Evolutionary conservation across 106 monocot species (phyloP), one percentile per base, ranked within the genome.

Genomic region (Triglochin maritima): DNA sequence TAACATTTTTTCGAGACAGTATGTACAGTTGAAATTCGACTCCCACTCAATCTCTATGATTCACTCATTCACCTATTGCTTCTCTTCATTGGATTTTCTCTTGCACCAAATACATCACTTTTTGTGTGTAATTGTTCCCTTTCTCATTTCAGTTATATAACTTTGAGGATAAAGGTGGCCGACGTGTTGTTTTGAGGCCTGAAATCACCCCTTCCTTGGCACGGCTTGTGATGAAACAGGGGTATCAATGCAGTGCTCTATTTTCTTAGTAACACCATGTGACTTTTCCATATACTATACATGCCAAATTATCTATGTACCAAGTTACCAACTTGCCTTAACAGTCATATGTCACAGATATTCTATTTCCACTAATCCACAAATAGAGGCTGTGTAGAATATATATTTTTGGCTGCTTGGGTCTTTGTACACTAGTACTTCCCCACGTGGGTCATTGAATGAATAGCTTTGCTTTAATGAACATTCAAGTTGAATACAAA

Each of bases 171-270:
- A 98, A 98, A 74, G 91, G 96, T 46, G 96, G 91, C 9, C 90
- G 96, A 2, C 88, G 88, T 73, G 96, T 98, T 84, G 96, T 84
- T 57, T 82, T 98, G 64, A 88, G 96, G 71, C 96, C 96, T 73
- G 96, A 98, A 79, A 91, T 98, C 45, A 98, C 96, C 56, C 96
- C 96, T 73, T 98, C 96, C 49, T 70, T 98, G 78, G 96, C 96
- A 63, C 79, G 96, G n/a, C 91, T 98, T 67, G 83, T 98, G 7
- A 88, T 98, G 76, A 91, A 98, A 68, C 86, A 91, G 56, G 96
- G 96, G 96, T 96, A 85, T 58, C 42, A 46, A 45, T 9, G 61
- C 16, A 71, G 12, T 49, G 41, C 41, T 7, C 66, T 9, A 47
- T 4, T 12, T 70, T 53, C 29, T 29, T 29, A 29, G 29, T 29